A percentile compares a stretch with the other conserved stretches of the same genome.
These are phyloP conservation scores for Nakaseomyces delphensis DNA, from an alignment of 1,139 yeast species.

Conservation along the genomic window DNA sequence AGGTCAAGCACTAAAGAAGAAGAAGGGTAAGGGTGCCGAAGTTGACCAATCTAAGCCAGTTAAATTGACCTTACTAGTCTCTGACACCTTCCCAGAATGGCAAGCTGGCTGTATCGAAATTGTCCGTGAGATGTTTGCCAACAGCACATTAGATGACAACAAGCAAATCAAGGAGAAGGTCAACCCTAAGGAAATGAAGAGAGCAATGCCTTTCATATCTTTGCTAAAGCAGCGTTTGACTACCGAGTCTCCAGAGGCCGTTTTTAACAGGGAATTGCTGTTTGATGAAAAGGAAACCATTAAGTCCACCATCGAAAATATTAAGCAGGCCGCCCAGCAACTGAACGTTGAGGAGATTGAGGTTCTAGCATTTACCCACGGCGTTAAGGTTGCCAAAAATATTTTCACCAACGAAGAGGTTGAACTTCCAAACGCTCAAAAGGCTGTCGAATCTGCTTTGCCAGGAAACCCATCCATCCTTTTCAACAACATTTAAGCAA, in stretches of 20 bases:
- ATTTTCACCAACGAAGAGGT: slow-evolving; percentile 63
- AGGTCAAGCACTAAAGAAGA: slow-evolving; percentile 78
- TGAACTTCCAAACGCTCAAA: slow-evolving; percentile 53
- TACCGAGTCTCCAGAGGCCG: slow-evolving; percentile 59
- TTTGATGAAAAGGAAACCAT: slow-evolving; percentile 71
- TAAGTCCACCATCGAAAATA: slow-evolving; percentile 43
- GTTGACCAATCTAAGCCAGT: slow-evolving; percentile 70
- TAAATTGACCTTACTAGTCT: slow-evolving; percentile 59
- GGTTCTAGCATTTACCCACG: slow-evolving; percentile 51
- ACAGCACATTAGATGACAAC: slow-evolving; percentile 52
- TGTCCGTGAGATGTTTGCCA: slow-evolving; percentile 69
- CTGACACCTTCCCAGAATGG: slow-evolving; percentile 92
- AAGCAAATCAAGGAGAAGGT: slow-evolving; percentile 52
- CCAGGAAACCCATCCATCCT: slow-evolving; percentile 92
- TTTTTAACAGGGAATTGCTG: slow-evolving; percentile 77
- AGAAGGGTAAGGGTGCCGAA: slow-evolving; percentile 73
- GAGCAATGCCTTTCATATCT: slow-evolving; percentile 96
- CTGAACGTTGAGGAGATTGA: slow-evolving; percentile 44
- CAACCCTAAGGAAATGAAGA: slow-evolving; percentile 71
- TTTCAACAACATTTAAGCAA: slow-evolving; percentile 47
- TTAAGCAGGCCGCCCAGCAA: slow-evolving; percentile 60
- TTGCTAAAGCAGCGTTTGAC: slow-evolving; percentile 68
- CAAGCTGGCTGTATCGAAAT: slow-evolving; percentile 80
- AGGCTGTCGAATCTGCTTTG: slow-evolving; percentile 71
- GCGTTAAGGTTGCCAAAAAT: slow-evolving; percentile 53